These are phyloP conservation scores for Microsporum audouinii DNA, from an alignment of 2,329 filamentous ascomycete genomes.

Conservation along the genomic window DNA sequence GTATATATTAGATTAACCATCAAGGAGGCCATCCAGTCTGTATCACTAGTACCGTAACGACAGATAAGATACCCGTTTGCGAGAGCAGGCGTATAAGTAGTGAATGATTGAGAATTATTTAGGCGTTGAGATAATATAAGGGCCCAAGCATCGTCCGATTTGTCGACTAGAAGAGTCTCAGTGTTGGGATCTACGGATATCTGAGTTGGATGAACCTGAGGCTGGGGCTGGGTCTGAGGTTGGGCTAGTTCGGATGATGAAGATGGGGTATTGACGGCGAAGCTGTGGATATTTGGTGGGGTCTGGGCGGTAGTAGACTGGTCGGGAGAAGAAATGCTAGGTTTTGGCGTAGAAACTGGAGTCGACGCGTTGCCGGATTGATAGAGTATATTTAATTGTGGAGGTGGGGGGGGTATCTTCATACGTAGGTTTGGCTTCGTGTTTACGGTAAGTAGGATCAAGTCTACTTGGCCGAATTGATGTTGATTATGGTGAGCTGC, in stretches of 20 bases:
- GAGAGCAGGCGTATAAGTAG: slow-evolving; percentile 30
- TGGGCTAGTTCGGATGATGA: slow-evolving; percentile 15
- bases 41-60: slow-evolving; percentile 31
- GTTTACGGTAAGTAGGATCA: slow-evolving; percentile 28
- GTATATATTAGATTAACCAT: slow-evolving; percentile 34
- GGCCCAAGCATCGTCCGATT: slow-evolving; percentile 48
- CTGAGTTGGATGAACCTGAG: slow-evolving; percentile 28
- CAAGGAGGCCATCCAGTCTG: slow-evolving; percentile 32
- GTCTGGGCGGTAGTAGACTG: slow-evolving; percentile 32
- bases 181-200: slow-evolving; percentile 37
- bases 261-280: slow-evolving; percentile 12
- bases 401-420: slow-evolving; percentile 23
- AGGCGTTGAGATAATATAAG: slow-evolving; percentile 43
- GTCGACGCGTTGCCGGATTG: slow-evolving; percentile 20
- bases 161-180: slow-evolving; percentile 47
- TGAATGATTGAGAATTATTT: slow-evolving; percentile 31
- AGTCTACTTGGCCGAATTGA: slow-evolving; percentile 24
- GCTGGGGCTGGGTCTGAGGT: not conserved
- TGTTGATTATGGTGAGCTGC: slow-evolving; percentile 30
- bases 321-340: slow-evolving; percentile 32
- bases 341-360: slow-evolving; percentile 30
- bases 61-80: slow-evolving; percentile 39
- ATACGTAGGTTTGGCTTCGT: slow-evolving; percentile 27
- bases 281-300: slow-evolving; percentile 20
- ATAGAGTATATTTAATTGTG: slow-evolving; percentile 26